Percentiles rank a stretch among this genome's conserved stretches.
Conservation (phyloP, 192 early-diverging fungal genomes). For the Powellomyces hirtus region DNA sequence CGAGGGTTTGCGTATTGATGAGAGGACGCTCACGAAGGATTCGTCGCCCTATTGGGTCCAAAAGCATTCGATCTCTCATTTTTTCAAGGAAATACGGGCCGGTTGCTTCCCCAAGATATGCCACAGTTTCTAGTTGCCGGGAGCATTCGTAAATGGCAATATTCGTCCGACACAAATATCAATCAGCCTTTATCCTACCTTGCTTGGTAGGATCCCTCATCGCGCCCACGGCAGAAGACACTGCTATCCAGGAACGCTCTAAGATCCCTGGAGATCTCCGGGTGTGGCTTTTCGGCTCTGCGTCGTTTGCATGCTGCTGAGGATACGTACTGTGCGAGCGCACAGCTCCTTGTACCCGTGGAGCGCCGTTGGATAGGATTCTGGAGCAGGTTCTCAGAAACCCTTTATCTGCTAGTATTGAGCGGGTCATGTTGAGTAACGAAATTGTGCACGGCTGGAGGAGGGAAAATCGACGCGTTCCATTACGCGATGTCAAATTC, state of each 20-base stretch:
- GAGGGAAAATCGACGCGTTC: too few species aligned
- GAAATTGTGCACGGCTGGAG: too few species aligned
- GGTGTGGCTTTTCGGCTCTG: too few species aligned
- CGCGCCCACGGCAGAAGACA: slow-evolving; percentile 72
- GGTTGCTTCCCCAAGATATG: slow-evolving; percentile 87
- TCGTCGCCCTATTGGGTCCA: slow-evolving; percentile 68
- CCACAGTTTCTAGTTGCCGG: slow-evolving; percentile 80
- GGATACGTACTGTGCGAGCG: too few species aligned
- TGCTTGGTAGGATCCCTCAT: slow-evolving; percentile 70
- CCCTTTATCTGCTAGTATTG: too few species aligned
- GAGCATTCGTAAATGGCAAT: too few species aligned
- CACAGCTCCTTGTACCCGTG: too few species aligned
- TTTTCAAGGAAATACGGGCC: slow-evolving; percentile 61
- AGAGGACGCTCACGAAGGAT: slow-evolving; percentile 81
- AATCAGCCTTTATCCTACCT: slow-evolving; percentile 24
- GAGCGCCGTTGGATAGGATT: too few species aligned
- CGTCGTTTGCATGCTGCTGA: too few species aligned
- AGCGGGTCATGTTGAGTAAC: too few species aligned
- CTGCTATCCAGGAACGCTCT: slow-evolving; percentile 50
- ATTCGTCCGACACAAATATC: background rate
- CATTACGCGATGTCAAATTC: too few species aligned
- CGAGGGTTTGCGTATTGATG: slow-evolving; percentile 67
- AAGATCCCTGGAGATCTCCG: slow-evolving; percentile 21
- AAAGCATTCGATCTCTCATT: slow-evolving; percentile 80
- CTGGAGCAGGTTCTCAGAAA: too few species aligned